Evolutionary conservation across 306 rosid species (phyloP).

Genomic region (Ormosia emarginata): DNA sequence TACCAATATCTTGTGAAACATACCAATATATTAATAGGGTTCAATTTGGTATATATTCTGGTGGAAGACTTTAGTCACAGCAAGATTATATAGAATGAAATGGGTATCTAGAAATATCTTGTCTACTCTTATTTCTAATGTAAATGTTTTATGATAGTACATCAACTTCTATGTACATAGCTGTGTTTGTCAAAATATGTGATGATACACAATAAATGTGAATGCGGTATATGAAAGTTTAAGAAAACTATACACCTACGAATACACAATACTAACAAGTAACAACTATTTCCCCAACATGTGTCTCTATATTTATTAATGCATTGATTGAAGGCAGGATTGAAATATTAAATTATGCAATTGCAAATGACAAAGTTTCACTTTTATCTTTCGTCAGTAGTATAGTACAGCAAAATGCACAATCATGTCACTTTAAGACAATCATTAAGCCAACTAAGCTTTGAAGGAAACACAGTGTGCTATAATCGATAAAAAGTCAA

Average conservation of each 20-base stretch:
- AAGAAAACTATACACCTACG: not conserved
- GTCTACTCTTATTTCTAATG: not conserved
- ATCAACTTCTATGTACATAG: not conserved
- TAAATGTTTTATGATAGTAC: not conserved
- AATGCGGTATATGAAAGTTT: not conserved
- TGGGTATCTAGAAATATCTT: not conserved
- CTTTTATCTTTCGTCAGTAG: not conserved
- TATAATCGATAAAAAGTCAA: conserved; percentile 16
- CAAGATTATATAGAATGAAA: not conserved
- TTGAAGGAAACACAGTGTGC: not conserved
- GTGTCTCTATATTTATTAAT: not conserved
- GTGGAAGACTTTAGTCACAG: not conserved
- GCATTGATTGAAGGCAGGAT: not conserved
- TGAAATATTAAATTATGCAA: conserved; percentile 3
- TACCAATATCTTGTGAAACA: not conserved
- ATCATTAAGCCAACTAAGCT: not conserved
- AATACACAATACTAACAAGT: not conserved
- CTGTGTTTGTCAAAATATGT: not conserved
- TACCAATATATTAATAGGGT: not conserved
- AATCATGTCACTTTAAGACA: not conserved
- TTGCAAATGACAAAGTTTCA: not conserved
- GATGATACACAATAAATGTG: not conserved
- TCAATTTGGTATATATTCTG: not conserved
- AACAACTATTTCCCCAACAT: not conserved
- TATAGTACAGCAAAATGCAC: not conserved